Percentiles rank a stretch among this genome's conserved stretches.
These are phyloP conservation scores for Fusarium poae DNA, from an alignment of 2,329 filamentous ascomycete species.

Conservation along the genomic window DNA sequence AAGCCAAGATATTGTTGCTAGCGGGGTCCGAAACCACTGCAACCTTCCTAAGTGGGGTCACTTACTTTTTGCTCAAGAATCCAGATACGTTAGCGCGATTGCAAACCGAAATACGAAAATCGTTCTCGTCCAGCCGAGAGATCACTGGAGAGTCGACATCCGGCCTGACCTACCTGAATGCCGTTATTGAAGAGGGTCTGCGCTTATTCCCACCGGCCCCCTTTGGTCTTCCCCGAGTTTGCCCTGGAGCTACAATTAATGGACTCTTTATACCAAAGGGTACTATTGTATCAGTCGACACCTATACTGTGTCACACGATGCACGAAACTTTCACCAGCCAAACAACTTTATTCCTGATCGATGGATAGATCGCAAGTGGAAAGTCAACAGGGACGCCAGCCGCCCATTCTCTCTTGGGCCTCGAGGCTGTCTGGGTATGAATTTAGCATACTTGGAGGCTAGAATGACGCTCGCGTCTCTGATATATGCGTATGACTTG, in stretches of 20 bases:
- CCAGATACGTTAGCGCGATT: background rate
- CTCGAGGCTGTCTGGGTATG: slow-evolving; percentile 5
- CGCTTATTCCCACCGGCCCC: slow-evolving; percentile 14
- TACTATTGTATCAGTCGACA: slow-evolving; percentile 5
- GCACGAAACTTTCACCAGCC: slow-evolving; percentile 2
- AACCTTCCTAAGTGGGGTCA: slow-evolving; percentile 13
- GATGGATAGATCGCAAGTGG: background rate
- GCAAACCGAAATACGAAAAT: slow-evolving; percentile 1
- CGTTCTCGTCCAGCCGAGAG: background rate
- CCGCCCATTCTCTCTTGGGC: slow-evolving; percentile 13
- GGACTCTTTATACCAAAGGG: slow-evolving; percentile 14
- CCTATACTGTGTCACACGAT: slow-evolving; percentile 5
- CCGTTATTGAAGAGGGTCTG: slow-evolving; percentile 21
- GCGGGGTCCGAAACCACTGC: slow-evolving; percentile 22
- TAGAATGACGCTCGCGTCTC: background rate
- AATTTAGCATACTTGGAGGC: slow-evolving; percentile 14
- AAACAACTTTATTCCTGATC: slow-evolving; percentile 5
- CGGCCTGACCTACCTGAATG: slow-evolving; percentile 7
- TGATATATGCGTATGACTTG: slow-evolving; percentile 8
- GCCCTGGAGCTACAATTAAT: slow-evolving; percentile 10
- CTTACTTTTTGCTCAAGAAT: slow-evolving; percentile 10
- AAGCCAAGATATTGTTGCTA: slow-evolving; percentile 26
- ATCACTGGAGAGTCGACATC: slow-evolving; percentile 15
- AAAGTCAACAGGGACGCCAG: background rate
- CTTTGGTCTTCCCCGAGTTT: slow-evolving; percentile 11